A percentile compares a stretch with the other conserved stretches of the same genome.
Conservation (phyloP, 192 early-diverging fungal genomes). For the Rhizoclosmatium globosum region DNA sequence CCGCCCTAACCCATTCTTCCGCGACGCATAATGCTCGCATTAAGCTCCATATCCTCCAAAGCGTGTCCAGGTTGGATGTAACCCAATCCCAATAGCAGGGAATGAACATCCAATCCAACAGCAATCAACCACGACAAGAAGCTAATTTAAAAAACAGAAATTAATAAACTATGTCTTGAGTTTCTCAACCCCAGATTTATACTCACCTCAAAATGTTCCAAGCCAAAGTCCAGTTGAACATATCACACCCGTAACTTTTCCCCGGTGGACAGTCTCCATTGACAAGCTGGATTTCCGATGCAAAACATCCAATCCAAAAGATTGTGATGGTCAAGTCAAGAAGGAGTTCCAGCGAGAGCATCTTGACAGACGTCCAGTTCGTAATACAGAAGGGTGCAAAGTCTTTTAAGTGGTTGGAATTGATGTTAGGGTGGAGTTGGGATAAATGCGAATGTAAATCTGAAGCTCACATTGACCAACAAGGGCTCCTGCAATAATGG, state of each 20-base stretch:
- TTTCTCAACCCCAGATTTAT: background rate
- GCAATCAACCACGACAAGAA: constrained; percentile 30
- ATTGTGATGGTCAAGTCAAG: constrained; percentile 38
- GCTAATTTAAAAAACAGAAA: constrained; percentile 13
- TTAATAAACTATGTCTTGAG: background rate
- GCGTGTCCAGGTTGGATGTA: constrained; percentile 41
- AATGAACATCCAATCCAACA: constrained; percentile 28
- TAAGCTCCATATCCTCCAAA: constrained; percentile 43
- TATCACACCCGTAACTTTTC: constrained; percentile 40
- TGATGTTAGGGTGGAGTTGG: background rate
- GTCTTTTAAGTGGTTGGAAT: too few species aligned
- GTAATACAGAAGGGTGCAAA: constrained; percentile 48
- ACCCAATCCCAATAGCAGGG: constrained; percentile 27
- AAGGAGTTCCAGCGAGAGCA: constrained; percentile 40
- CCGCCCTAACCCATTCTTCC: background rate
- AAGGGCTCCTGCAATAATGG: constrained; percentile 42
- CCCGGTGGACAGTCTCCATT: constrained; percentile 44
- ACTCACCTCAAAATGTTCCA: constrained; percentile 41
- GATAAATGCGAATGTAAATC: too few species aligned
- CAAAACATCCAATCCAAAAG: constrained; percentile 44
- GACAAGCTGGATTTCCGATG: constrained; percentile 29
- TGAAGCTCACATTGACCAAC: constrained; percentile 50
- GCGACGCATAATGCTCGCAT: constrained; percentile 39
- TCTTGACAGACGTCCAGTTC: constrained; percentile 49
- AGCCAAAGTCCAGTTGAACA: constrained; percentile 49